A percentile compares a stretch with the other conserved stretches of the same genome.
phyloP scores from a whole-genome alignment of 108 stramenopile species.

The Skeletonema costatum region DNA sequence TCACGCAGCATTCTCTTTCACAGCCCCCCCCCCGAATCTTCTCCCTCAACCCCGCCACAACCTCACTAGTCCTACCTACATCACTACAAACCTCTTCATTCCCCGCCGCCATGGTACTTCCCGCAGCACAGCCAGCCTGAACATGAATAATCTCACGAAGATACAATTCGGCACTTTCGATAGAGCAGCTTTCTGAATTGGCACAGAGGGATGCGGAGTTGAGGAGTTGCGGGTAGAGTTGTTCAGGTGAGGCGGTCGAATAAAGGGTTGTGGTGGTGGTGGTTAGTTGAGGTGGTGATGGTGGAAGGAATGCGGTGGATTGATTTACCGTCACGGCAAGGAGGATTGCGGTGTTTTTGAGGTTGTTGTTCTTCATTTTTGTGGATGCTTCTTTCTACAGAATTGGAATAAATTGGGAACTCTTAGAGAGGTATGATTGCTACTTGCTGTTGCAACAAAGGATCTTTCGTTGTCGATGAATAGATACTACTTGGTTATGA shows the following conservation, averaged over 20 bases:
- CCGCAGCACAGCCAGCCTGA: constrained; percentile 57
- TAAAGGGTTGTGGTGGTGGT: background rate
- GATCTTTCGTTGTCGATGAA: too few relatives aligned
- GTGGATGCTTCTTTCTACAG: background rate
- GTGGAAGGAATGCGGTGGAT: constrained; percentile 6
- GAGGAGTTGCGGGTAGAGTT: constrained; percentile 22
- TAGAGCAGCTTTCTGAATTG: constrained; percentile 58
- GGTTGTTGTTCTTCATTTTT: background rate
- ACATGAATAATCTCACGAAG: constrained; percentile 57
- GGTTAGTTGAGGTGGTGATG: background rate
- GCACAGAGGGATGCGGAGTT: constrained; percentile 51
- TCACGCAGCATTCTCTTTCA: constrained; percentile 24
- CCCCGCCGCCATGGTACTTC: constrained; percentile 1
- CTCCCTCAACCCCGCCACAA: constrained; percentile 57
- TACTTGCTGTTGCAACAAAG: too few relatives aligned
- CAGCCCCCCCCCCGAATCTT: constrained; percentile 48
- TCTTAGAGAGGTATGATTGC: too few relatives aligned
- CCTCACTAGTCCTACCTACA: constrained; percentile 43
- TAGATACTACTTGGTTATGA: too few relatives aligned
- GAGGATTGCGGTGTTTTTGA: background rate
- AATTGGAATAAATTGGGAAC: too few relatives aligned
- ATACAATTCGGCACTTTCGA: constrained; percentile 56
- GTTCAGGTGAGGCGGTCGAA: constrained; percentile 10
- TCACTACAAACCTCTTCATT: constrained; percentile 24
- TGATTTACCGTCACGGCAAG: constrained; percentile 1